Evolutionary conservation across 2,329 filamentous ascomycete species (phyloP).

Genomic region (Colletotrichum navitas): DNA sequence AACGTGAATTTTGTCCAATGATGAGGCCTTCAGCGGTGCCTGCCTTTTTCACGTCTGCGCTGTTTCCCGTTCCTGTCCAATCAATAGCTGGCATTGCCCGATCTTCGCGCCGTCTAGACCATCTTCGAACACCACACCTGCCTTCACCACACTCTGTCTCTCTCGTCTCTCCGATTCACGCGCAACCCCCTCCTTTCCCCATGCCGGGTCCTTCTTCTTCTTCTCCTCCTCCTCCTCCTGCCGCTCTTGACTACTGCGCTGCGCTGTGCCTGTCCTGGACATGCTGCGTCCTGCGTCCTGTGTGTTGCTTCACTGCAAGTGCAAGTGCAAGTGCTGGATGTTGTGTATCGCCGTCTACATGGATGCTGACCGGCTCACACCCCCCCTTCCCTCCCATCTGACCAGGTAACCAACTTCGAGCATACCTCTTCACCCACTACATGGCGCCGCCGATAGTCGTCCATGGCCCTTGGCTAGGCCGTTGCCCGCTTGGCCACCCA

Average conservation of each 20-base stretch:
- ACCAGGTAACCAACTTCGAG: constrained; percentile 30
- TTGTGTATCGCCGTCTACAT: constrained; percentile 35
- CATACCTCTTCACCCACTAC: constrained; percentile 20
- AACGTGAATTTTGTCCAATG: constrained; percentile 50
- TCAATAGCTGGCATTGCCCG: constrained; percentile 7
- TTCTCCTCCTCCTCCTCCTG: neutral
- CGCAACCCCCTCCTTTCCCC: constrained; percentile 11
- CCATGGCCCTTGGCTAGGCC: constrained; percentile 24
- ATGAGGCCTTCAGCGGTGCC: neutral
- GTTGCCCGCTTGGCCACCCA: constrained; percentile 27
- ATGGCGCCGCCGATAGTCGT: constrained; percentile 1
- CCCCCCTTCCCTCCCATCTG: constrained; percentile 1
- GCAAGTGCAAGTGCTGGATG: constrained; percentile 37
- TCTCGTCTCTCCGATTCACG: constrained; percentile 2
- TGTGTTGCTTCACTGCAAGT: constrained; percentile 37
- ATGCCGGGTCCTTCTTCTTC: constrained; percentile 11
- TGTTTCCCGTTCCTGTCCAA: constrained; percentile 20
- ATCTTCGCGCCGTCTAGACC: constrained; percentile 37
- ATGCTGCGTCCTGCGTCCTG: constrained; percentile 14
- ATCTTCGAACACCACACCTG: constrained; percentile 1
- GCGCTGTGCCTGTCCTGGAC: constrained; percentile 32
- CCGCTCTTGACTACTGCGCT: constrained; percentile 23
- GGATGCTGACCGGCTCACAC: constrained; percentile 27
- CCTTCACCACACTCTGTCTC: neutral
- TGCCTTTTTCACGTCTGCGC: constrained; percentile 18